Evolutionary conservation across 371 early-diverging fungal genomes (phyloP).

Genomic region (Cokeromyces recurvatus): DNA sequence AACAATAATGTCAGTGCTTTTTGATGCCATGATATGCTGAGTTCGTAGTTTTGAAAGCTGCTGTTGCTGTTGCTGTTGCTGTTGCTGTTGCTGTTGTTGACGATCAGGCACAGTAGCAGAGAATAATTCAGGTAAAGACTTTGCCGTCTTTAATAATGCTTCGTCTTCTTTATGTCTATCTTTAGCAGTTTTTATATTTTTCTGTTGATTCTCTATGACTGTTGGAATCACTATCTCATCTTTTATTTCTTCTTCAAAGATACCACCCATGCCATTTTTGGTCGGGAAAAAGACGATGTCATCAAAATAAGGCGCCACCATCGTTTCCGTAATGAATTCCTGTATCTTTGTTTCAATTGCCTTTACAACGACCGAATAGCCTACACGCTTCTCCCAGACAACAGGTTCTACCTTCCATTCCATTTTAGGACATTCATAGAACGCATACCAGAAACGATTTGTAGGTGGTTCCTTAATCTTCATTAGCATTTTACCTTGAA

Average conservation of each 20-base stretch:
- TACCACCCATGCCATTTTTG: conserved; percentile 42
- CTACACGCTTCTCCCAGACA: conserved; percentile 80
- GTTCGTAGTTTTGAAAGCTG: no score
- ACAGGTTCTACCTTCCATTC: conserved; percentile 82
- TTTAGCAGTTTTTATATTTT: neutral
- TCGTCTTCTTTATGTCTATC: conserved; percentile 13
- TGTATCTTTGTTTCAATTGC: conserved; percentile 82
- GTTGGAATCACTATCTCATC: neutral
- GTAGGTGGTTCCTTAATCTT: conserved; percentile 83
- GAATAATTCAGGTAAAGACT: conserved; percentile 25
- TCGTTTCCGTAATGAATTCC: conserved; percentile 73
- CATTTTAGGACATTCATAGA: conserved; percentile 78
- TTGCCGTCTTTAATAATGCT: conserved; percentile 17
- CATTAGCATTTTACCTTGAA: conserved; percentile 72
- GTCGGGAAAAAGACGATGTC: conserved; percentile 81
- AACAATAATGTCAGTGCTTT: no score
- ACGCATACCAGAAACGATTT: conserved; percentile 88
- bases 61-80: no score
- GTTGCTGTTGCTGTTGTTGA: neutral
- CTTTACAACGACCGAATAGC: conserved; percentile 72
- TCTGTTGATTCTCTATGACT: neutral
- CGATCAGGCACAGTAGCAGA: conserved; percentile 7
- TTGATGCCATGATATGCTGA: no score
- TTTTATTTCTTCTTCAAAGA: conserved; percentile 31
- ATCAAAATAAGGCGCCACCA: conserved; percentile 91